Evolutionary conservation across 2,329 filamentous ascomycete species (phyloP).

Genomic region (Fusarium goolgardi): DNA sequence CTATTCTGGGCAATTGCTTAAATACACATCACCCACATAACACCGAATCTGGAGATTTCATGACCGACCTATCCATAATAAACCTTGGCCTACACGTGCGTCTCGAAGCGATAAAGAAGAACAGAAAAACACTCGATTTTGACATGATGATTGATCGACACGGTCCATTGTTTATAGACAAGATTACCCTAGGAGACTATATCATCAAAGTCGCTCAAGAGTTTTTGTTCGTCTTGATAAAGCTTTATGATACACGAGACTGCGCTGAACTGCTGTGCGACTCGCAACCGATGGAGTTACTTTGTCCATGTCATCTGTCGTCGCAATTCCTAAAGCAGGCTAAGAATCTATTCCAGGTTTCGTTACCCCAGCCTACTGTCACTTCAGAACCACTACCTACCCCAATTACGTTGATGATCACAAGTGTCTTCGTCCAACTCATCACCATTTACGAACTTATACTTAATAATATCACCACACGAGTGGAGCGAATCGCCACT

Average conservation of each 20-base stretch:
- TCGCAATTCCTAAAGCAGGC: background rate
- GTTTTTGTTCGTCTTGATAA: background rate
- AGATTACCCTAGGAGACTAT: background rate
- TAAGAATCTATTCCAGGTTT: background rate
- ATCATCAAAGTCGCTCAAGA: background rate
- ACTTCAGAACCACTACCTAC: background rate
- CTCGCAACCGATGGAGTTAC: background rate
- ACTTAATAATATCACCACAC: background rate
- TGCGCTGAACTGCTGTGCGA: background rate
- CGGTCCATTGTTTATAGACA: background rate
- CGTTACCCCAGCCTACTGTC: background rate
- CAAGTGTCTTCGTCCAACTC: background rate
- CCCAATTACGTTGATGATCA: background rate
- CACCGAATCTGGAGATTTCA: accelerated
- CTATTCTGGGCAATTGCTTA: background rate
- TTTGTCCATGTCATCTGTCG: background rate
- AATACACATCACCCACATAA: background rate
- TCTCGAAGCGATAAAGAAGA: background rate
- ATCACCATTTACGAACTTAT: background rate
- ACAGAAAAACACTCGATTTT: background rate
- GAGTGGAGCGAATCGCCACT: background rate
- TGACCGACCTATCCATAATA: background rate
- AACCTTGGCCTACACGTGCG: background rate
- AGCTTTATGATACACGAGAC: background rate
- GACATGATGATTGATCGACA: background rate